A percentile compares a stretch with the other conserved stretches of the same genome.
phyloP scores from a whole-genome alignment of 169 alveolate species.

The Plasmodium knowlesi region DNA sequence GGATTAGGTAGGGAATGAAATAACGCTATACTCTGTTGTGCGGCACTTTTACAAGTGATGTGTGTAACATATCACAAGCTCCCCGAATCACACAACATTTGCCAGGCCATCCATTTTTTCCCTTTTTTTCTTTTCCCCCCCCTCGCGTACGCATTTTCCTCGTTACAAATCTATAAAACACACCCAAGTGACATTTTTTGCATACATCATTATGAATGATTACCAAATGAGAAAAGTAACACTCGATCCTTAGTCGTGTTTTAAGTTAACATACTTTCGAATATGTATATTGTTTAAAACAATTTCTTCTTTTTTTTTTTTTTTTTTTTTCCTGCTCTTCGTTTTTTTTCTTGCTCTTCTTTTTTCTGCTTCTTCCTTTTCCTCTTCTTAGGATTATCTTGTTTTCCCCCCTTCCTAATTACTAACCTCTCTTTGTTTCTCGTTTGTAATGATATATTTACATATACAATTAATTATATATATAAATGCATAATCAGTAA shows the following conservation, averaged over 20 bases:
- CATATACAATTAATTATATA: neutral
- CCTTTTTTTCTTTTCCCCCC: too few species aligned
- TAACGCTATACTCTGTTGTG: neutral
- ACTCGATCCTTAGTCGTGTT: constrained; percentile 45
- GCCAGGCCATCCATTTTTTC: neutral
- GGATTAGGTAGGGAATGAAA: neutral
- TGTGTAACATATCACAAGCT: neutral
- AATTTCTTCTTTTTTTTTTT: neutral
- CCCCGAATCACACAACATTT: neutral
- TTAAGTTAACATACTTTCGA: constrained; percentile 69
- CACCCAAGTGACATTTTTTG: constrained; percentile 4
- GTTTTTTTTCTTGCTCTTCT: neutral
- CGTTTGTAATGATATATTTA: constrained; percentile 15
- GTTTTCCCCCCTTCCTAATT: neutral
- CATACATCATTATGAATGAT: neutral
- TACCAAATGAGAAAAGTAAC: constrained; percentile 58
- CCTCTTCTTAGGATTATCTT: neutral
- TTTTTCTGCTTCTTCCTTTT: neutral
- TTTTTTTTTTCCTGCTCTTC: neutral
- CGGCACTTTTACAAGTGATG: neutral
- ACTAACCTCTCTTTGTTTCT: neutral
- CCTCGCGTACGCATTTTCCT: neutral
- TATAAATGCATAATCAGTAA: neutral
- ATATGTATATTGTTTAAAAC: constrained; percentile 53
- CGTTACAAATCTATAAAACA: constrained; percentile 1